Evolutionary conservation across 2,329 filamentous ascomycete genomes (phyloP).

Genomic region (Arthrobotrys entomopaga): DNA sequence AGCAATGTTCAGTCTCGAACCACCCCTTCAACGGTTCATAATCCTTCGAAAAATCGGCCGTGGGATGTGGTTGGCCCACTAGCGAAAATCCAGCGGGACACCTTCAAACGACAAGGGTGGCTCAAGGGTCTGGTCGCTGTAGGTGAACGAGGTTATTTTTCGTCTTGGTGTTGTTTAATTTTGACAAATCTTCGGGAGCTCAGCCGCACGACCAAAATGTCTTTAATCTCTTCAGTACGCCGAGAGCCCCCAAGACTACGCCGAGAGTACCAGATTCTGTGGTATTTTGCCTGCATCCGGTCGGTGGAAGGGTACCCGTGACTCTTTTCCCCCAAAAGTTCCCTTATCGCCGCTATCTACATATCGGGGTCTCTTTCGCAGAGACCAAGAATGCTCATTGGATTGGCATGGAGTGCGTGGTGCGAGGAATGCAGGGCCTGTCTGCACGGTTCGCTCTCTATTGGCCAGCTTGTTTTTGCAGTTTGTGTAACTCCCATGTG

Average conservation of each 20-base stretch:
- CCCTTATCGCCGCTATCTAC: constrained; percentile 50
- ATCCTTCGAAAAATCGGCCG: constrained; percentile 41
- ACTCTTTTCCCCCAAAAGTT: not conserved
- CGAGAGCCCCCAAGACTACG: not conserved
- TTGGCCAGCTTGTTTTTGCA: constrained; percentile 43
- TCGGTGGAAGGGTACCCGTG: constrained; percentile 24
- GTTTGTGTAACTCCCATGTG: constrained; percentile 53
- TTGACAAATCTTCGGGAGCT: constrained; percentile 55
- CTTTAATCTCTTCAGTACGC: constrained; percentile 16
- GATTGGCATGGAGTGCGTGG: constrained; percentile 16
- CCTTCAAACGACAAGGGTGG: constrained; percentile 3
- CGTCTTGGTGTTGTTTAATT: constrained; percentile 45
- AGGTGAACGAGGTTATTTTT: constrained; percentile 1
- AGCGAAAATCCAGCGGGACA: constrained; percentile 46
- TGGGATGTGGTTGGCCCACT: constrained; percentile 46
- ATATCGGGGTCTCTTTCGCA: constrained; percentile 22
- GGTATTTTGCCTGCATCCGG: constrained; percentile 44
- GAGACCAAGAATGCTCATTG: constrained; percentile 26
- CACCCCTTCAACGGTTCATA: constrained; percentile 29
- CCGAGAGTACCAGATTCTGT: not conserved
- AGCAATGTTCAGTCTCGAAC: constrained; percentile 29
- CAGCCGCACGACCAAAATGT: constrained; percentile 47
- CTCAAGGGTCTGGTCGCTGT: not conserved
- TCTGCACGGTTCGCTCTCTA: constrained; percentile 17
- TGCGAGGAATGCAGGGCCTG: constrained; percentile 27